Percentiles rank a stretch among this genome's conserved stretches.
phyloP scores from a whole-genome alignment of 768 basidiomycete species.

The Tylopilus balloui region DNA sequence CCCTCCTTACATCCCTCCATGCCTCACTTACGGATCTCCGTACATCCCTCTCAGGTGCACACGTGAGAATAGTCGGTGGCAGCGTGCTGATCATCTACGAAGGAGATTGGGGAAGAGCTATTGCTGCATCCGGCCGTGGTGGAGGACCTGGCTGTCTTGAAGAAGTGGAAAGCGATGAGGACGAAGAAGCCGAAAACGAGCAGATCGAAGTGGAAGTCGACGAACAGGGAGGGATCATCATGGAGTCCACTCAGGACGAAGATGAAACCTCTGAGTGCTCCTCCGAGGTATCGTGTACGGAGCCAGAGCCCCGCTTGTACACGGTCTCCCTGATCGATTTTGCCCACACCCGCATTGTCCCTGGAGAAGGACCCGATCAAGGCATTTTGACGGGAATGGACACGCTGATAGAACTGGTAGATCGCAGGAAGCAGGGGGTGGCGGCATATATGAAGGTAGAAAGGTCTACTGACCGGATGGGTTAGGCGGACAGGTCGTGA shows the following conservation, averaged over 20 bases:
- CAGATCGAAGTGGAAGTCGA: conserved; percentile 36
- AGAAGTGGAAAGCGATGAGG: conserved; percentile 31
- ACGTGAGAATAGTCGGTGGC: conserved; percentile 78
- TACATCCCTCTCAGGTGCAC: conserved; percentile 44
- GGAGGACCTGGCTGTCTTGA: conserved; percentile 15
- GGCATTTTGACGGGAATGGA: conserved; percentile 74
- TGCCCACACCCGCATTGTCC: conserved; percentile 71
- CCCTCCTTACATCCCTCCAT: conserved; percentile 53
- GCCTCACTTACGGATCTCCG: conserved; percentile 50
- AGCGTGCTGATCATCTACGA: conserved; percentile 84
- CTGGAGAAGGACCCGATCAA: conserved; percentile 72
- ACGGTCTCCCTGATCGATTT: conserved; percentile 88
- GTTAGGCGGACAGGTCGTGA: background rate
- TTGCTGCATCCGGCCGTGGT: conserved; percentile 35
- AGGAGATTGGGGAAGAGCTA: conserved; percentile 44
- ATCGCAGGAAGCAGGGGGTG: conserved; percentile 50
- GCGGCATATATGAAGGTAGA: background rate
- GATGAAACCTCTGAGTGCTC: conserved; percentile 15
- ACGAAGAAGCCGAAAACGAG: conserved; percentile 37
- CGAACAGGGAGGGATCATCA: conserved; percentile 21
- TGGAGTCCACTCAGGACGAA: conserved; percentile 17
- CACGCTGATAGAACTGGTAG: conserved; percentile 58
- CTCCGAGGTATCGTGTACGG: conserved; percentile 36
- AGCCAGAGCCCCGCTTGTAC: conserved; percentile 31
- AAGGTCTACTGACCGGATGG: background rate